phyloP scores from a whole-genome alignment of 140 eudicot genomes.

The Bidens hawaiensis region DNA sequence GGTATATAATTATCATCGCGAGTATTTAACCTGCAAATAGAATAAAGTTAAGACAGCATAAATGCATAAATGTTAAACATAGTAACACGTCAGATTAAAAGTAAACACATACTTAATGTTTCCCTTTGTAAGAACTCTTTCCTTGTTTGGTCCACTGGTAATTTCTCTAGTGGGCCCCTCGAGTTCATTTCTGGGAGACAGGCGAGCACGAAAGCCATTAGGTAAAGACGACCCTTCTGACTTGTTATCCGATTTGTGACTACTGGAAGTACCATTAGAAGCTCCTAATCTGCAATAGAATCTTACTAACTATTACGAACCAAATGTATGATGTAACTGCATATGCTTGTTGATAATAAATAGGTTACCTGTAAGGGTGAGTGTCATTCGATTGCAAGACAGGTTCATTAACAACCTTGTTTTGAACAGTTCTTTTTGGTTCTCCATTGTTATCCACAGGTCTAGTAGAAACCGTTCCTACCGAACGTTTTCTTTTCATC shows the following conservation, averaged over 20 bases:
- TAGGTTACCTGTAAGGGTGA: constrained; percentile 52
- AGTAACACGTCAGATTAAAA: not conserved
- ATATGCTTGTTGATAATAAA: constrained; percentile 5
- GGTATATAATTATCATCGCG: constrained; percentile 52
- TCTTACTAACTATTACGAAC: not conserved
- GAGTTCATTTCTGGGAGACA: constrained; percentile 53
- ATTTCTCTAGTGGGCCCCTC: constrained; percentile 60
- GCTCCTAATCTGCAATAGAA: constrained; percentile 51
- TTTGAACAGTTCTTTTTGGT: constrained; percentile 47
- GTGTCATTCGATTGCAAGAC: constrained; percentile 45
- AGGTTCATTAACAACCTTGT: constrained; percentile 53
- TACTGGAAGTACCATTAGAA: constrained; percentile 40
- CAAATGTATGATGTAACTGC: not conserved
- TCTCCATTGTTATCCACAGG: constrained; percentile 64
- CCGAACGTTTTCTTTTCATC: constrained; percentile 86
- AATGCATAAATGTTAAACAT: not conserved
- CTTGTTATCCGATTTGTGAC: constrained; percentile 56
- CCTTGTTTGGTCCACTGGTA: constrained; percentile 52
- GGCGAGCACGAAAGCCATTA: constrained; percentile 45
- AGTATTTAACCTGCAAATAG: constrained; percentile 45
- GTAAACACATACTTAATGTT: constrained; percentile 55
- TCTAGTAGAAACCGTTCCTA: constrained; percentile 54
- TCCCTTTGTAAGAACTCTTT: constrained; percentile 50
- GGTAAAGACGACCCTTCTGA: constrained; percentile 51
- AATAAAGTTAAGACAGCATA: constrained; percentile 4